A percentile compares a stretch with the other conserved stretches of the same genome.
Evolutionary conservation across 768 basidiomycete genomes (phyloP).

Genomic region (Boletus reticuloceps): DNA sequence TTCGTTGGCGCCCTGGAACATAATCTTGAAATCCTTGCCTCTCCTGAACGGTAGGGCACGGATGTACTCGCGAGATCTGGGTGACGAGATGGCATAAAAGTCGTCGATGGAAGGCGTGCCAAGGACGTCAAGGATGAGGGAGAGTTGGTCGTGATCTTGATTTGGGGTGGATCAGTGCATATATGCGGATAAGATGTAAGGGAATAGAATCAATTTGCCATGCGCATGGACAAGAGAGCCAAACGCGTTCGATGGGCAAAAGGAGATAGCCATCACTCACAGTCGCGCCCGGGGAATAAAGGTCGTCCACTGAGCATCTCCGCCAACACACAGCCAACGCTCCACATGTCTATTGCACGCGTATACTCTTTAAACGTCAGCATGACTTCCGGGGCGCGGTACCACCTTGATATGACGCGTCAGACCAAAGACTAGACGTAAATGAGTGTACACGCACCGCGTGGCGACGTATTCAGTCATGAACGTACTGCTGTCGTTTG

Average conservation of each 20-base stretch:
- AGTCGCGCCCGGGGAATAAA: conserved; percentile 93
- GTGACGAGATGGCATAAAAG: conserved; percentile 88
- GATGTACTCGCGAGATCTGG: conserved; percentile 80
- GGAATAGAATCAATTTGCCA: no score
- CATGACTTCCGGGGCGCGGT: conserved; percentile 98
- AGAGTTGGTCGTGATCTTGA: conserved; percentile 85
- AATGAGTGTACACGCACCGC: conserved; percentile 42
- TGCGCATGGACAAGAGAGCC: no score
- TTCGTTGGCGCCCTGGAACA: conserved; percentile 77
- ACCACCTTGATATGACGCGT: conserved; percentile 61
- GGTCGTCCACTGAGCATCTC: conserved; percentile 93
- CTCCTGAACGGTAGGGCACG: conserved; percentile 86
- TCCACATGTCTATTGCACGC: conserved; percentile 83
- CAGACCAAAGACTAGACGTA: not conserved
- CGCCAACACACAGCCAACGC: conserved; percentile 82
- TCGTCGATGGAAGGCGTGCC: conserved; percentile 91
- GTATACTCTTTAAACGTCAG: conserved; percentile 97
- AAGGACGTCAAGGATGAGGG: conserved; percentile 90
- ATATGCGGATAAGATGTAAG: not conserved
- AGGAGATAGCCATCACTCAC: conserved; percentile 35
- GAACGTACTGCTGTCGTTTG: conserved; percentile 74
- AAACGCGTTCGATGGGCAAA: no score
- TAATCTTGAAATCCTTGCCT: conserved; percentile 62
- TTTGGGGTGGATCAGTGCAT: not conserved
- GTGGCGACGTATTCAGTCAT: conserved; percentile 97